Evolutionary conservation across 1,284 basidiomycete species (phyloP).

Genomic region (Rugosomyces carneus): DNA sequence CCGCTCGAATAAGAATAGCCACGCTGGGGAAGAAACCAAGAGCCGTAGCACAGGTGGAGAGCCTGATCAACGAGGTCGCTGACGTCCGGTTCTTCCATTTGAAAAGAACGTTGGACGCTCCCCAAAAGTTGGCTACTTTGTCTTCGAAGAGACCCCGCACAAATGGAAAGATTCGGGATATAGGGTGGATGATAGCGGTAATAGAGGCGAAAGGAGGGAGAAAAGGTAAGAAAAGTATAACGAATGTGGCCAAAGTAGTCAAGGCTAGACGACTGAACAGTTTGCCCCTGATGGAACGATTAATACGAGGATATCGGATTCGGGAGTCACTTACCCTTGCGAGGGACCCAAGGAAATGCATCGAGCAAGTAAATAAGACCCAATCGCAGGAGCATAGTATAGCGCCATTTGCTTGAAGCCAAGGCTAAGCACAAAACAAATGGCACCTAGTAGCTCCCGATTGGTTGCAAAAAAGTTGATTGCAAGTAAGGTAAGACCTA

Average conservation of each 20-base stretch:
- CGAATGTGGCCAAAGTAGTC: constrained; percentile 55
- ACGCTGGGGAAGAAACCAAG: constrained; percentile 62
- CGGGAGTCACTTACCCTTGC: constrained; percentile 50
- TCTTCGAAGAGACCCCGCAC: constrained; percentile 90
- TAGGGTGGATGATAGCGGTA: constrained; percentile 50
- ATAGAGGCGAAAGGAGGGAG: constrained; percentile 53
- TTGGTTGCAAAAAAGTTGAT: constrained; percentile 65
- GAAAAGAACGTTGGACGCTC: constrained; percentile 81
- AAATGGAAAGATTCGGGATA: constrained; percentile 87
- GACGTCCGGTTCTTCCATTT: constrained; percentile 68
- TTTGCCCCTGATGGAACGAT: constrained; percentile 36
- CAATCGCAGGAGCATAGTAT: constrained; percentile 88
- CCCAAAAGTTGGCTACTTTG: constrained; percentile 97
- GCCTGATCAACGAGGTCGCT: constrained; percentile 44
- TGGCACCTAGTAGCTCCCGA: constrained; percentile 69
- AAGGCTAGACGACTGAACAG: constrained; percentile 67
- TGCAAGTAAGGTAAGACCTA: constrained; percentile 68
- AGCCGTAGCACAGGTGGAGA: constrained; percentile 54
- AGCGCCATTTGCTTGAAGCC: constrained; percentile 96
- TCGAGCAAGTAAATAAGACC: constrained; percentile 79
- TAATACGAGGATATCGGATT: not conserved
- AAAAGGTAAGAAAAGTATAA: constrained; percentile 72
- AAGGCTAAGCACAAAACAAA: constrained; percentile 79
- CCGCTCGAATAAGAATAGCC: constrained; percentile 44
- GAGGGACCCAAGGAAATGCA: constrained; percentile 65